Evolutionary conservation across 306 rosid species (phyloP), one percentile per base, ranked within the genome.

Genomic region (Quercus agrifolia): DNA sequence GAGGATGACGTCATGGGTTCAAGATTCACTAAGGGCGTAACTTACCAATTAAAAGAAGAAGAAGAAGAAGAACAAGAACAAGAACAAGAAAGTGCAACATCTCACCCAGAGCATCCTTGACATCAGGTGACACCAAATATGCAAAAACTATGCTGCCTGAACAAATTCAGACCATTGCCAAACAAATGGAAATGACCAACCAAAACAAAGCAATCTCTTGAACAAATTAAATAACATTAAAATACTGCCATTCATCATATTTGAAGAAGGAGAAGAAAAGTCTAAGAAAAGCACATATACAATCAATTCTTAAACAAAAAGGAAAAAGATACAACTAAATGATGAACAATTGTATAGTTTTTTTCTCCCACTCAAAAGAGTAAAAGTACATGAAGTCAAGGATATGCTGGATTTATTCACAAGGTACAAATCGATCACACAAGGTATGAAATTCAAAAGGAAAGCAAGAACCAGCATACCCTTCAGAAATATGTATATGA

Each of bases 371-470:
- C 56, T 51, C 69, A 21, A 64, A 64, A 55, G 33, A 7, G 46
- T 38, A 38, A 15, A 54, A 55, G 33, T 30, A 58, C 57, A 61
- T 20, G 4, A 69, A 20, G 31, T 66, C 38, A 52, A 35, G 63
- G 49, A 51, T 72, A 63, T 72, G 30, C 38, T 21, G 30, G n/a
- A 35, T 38, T 83, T 63, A 44, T 75, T 70, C 74, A 54, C 44
- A 64, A 21, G 19, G 30, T 27, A 62, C 54, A 61, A 77, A 6
- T 49, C 71, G 70, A 74, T 69, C 85, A 64, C 78, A 77, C 31
- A 6, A 28, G 55, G 78, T 54, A 70, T 81, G 75, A 41, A 81
- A 52, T 79, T 77, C 73, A 35, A 73, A 56, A 78, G 13, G 74
- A 80, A 25, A 77, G 73, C 52, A 74, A 68, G 23, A 19, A 66